Evolutionary conservation across 139 green algal species (phyloP).

Genomic region (Ostreobium quekettii): DNA sequence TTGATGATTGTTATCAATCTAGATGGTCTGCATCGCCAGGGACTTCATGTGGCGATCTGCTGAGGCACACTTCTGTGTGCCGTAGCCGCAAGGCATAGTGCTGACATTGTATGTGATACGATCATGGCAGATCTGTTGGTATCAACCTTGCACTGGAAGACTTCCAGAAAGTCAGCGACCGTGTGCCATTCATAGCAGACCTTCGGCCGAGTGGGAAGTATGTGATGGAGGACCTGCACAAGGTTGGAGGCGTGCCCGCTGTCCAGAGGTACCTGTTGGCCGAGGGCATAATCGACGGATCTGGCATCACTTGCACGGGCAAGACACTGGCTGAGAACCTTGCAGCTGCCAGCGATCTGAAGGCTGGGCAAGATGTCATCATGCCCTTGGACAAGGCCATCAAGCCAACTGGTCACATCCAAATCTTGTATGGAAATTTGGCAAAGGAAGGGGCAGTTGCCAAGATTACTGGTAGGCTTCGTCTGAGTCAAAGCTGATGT

Average conservation of each 20-base stretch:
- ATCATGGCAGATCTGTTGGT: constrained; percentile 50
- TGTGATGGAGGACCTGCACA: constrained; percentile 98
- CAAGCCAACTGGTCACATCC: constrained; percentile 65
- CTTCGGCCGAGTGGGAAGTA: constrained; percentile 93
- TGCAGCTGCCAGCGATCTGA: constrained; percentile 60
- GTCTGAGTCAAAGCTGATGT: constrained; percentile 57
- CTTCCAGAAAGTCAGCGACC: constrained; percentile 85
- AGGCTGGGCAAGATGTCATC: constrained; percentile 83
- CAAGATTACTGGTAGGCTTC: constrained; percentile 90
- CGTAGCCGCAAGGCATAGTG: no score
- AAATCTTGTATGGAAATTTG: constrained; percentile 96
- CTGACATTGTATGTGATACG: no score
- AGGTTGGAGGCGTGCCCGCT: constrained; percentile 87
- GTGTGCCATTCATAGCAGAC: constrained; percentile 90
- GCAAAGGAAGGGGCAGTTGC: constrained; percentile 86
- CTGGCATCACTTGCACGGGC: constrained; percentile 77
- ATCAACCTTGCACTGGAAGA: constrained; percentile 85
- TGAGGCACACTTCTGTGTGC: no score
- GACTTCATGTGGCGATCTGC: no score
- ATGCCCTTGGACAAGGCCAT: constrained; percentile 73
- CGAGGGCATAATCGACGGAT: constrained; percentile 82
- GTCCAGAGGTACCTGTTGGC: constrained; percentile 93
- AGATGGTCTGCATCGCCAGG: no score
- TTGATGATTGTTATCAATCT: no score
- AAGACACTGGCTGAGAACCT: constrained; percentile 95